Base-by-base conservation (phyloP, 768 basidiomycete genomes). In the Solioccasus polychromus region DNA sequence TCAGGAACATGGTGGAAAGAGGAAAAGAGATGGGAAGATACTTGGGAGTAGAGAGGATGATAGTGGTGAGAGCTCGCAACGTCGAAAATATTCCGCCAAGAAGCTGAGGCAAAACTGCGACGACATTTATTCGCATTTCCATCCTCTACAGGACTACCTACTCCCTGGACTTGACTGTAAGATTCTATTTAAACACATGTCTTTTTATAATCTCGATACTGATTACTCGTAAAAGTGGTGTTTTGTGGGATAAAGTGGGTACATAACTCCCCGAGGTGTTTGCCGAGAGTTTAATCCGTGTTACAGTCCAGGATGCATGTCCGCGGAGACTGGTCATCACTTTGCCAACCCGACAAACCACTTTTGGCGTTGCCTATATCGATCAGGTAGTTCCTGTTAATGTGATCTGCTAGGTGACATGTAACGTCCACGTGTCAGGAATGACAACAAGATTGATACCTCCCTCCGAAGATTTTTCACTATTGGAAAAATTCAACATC, bases 231-330 rank as follows among this genome's bases (percentile, higher is more conserved):
- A 15, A 40, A 22, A 92, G 88, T 92, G 19, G 53, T 91, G 12
- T 90, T 92, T 53, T 91, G 88, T 57, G 90, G 91, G 8, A 89
- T 92, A 39, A 93, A 91, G 89, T 89, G 51, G 43, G 73, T 51
- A 14, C 38, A 15, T 10, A n/a, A 7, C 14, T 19, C 15, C 2
- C 8, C 31, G 39, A n/a, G 18, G 25, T 28, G 39, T n/a, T 42
- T 3, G 29, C 24, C 49, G 28, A 48, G 22, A 15, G 37, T n/a
- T 2, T 26, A 4, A 19, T 19, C 5, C 19, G 9, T n/a, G 3
- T 15, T 9, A 41, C 24, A 89, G 84, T 56, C 85, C 85, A 3
- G 89, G 88, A 2, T 64, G 75, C 51, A 75, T 69, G 59, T 90
- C 88, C 0, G 82, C 85, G 0, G 71, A 73, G 45, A 70, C 73